Evolutionary conservation across 2,329 filamentous ascomycete genomes (phyloP).

Genomic region (Alternaria sp.): DNA sequence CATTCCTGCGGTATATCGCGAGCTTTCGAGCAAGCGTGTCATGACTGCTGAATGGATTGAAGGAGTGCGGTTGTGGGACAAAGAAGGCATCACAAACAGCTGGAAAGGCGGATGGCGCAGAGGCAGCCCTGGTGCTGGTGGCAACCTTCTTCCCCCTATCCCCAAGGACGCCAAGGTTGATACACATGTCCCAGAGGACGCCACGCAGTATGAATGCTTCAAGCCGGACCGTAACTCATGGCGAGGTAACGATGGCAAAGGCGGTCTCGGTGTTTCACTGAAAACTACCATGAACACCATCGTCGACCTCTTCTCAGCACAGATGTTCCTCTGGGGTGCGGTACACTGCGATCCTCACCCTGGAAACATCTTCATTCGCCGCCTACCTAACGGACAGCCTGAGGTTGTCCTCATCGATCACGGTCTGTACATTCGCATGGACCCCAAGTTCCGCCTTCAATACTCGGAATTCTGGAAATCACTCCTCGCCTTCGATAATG

Average conservation of each 20-base stretch:
- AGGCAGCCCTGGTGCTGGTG: constrained; percentile 80
- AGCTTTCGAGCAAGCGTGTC: constrained; percentile 82
- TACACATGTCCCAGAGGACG: constrained; percentile 40
- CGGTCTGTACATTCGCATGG: constrained; percentile 93
- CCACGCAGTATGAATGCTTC: constrained; percentile 63
- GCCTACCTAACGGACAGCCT: constrained; percentile 79
- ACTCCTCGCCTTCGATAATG: constrained; percentile 92
- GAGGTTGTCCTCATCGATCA: constrained; percentile 98
- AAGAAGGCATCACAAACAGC: constrained; percentile 75
- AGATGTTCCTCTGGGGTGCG: constrained; percentile 96
- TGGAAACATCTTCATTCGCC: constrained; percentile 94
- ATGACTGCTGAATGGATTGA: constrained; percentile 99
- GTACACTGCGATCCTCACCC: constrained; percentile 98
- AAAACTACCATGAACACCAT: constrained; percentile 96
- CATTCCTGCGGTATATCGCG: constrained; percentile 83
- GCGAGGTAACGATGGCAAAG: constrained; percentile 75
- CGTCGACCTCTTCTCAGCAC: constrained; percentile 94
- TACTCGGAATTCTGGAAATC: constrained; percentile 94
- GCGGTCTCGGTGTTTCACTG: constrained; percentile 82
- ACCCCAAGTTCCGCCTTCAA: constrained; percentile 80
- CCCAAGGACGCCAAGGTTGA: constrained; percentile 47
- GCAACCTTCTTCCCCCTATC: constrained; percentile 65
- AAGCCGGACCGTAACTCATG: constrained; percentile 85
- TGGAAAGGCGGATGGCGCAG: constrained; percentile 82
- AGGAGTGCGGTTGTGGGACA: constrained; percentile 91